phyloP scores from a whole-genome alignment of 2,329 filamentous ascomycete species.

The Samsoniella hepiali region DNA sequence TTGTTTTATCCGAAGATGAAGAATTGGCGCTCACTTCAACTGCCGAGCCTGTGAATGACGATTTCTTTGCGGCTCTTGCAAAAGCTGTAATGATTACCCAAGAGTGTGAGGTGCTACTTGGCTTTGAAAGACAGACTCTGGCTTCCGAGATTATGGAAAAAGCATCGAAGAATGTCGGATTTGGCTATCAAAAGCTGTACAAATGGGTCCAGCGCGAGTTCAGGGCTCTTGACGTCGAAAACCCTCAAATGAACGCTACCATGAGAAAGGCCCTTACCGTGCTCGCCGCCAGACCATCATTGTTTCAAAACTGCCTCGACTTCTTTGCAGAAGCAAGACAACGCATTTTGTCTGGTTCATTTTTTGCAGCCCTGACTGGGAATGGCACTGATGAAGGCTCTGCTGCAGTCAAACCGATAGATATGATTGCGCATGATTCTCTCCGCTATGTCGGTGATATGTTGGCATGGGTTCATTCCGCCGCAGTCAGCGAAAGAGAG shows the following conservation, averaged over 20 bases:
- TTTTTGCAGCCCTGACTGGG: slow-evolving; percentile 84
- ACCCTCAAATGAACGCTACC: slow-evolving; percentile 82
- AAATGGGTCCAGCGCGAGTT: slow-evolving; percentile 94
- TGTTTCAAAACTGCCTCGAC: slow-evolving; percentile 92
- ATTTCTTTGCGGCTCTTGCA: slow-evolving; percentile 73
- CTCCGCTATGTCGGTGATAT: slow-evolving; percentile 93
- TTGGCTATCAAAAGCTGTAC: slow-evolving; percentile 92
- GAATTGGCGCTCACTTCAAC: slow-evolving; percentile 70
- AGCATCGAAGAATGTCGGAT: slow-evolving; percentile 79
- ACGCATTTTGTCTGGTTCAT: slow-evolving; percentile 80
- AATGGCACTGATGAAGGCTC: slow-evolving; percentile 54
- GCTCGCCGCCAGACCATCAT: slow-evolving; percentile 79
- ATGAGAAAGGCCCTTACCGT: slow-evolving; percentile 82
- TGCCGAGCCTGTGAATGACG: slow-evolving; percentile 77
- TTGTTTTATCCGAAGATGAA: slow-evolving; percentile 80
- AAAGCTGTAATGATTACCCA: slow-evolving; percentile 83
- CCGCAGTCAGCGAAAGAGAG: slow-evolving; percentile 89
- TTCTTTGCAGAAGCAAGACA: slow-evolving; percentile 90
- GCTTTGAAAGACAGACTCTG: slow-evolving; percentile 82
- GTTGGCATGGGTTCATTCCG: slow-evolving; percentile 94
- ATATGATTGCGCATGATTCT: slow-evolving; percentile 87
- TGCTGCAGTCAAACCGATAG: slow-evolving; percentile 78
- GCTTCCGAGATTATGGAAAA: slow-evolving; percentile 90
- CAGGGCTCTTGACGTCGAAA: slow-evolving; percentile 87
- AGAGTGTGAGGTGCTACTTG: slow-evolving; percentile 85